Evolutionary conservation across 2,329 filamentous ascomycete species (phyloP), one percentile per base, ranked within the genome.

Genomic region (Chlorencoelia australis): DNA sequence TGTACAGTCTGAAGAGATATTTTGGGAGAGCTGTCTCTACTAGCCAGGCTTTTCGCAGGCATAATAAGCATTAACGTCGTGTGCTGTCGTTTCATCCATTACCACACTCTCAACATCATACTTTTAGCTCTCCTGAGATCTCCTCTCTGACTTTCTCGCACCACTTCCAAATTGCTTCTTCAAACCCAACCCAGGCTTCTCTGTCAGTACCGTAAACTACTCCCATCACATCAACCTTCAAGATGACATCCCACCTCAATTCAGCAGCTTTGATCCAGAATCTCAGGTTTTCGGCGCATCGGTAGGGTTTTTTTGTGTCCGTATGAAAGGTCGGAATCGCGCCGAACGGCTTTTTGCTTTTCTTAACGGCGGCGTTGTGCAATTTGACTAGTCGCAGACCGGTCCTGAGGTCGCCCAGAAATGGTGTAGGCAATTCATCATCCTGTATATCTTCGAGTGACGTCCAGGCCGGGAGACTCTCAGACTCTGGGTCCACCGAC

Each of bases 221-320:
- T 18, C 81, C 86, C 60, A 93, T 79, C 15, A 89, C 85, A 53
- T 95, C 86, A 36, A 94, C 70, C 45, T 80, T 75, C 34, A 96
- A 67, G 48, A 82, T 73, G 25, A 88, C 74, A 61, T 96, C 91
- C 79, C 89, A 98, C 37, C 91, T 77, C 40, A 96, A 68, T 63
- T 98, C 88, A 6, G 88, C 87, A 1, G 89, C 91, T 65, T 98
- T 98, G 61, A 83, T 74, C 89, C 91, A 98, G 66, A 82, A 98
- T 26, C 87, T 76, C 43, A 98, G 69, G 58, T 98, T 98, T 50
- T 98, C 91, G 3, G 88, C 86, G 44, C 80, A 80, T 32, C 91
- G 81, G 59, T 98, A 98, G 0, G 91, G 91, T 62, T 96, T 96
- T 42, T 77, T 79, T 7, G 91, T 89, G 59, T 98, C 87, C n/a